Evolutionary conservation across 768 basidiomycete species (phyloP), one percentile per base, ranked within the genome.

Genomic region (Leucocoprinus leucothites): DNA sequence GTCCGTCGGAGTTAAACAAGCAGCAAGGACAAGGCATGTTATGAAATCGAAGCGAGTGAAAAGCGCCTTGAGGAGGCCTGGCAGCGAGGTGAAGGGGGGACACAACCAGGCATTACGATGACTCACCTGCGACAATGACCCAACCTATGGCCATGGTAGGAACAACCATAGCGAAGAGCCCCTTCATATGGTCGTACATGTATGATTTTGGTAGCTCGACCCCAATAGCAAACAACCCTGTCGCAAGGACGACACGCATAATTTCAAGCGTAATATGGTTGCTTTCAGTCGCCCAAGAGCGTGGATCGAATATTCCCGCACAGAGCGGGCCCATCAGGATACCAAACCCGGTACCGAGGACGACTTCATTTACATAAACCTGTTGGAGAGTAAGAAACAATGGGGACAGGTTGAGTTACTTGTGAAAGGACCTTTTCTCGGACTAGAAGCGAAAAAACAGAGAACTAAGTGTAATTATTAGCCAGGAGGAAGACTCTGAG

Each of bases 211-310:
- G 95, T 34, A 98, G 75, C 68, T 99, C 96, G 24, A 96, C 92
- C 1, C 96, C 96, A 26, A 98, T 92, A 4, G 95, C 91, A 63
- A 99, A 99, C 1, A 98, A 82, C 22, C 93, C 92, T 1, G 90
- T 87, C 2, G 88, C 95, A 45, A 99, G 88, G 48, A 97, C 89
- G 31, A 97, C 70, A 8, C 94, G 80, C 73, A 87, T 94, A 18
- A 96, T 72, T 69, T 96, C 94, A n/a, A 72, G 69, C 1, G 95
- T 98, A 54, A 99, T 82, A 3, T 72, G 67, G 63, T 81, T 77
- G 38, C 74, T 63, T 11, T 69, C 62, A 3, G 65, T 26, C 21
- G 79, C 80, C 94, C 94, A 97, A 2, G 76, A 74, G 2, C 87
- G 78, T 5, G 94, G 94, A 61, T 93, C 72, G 68, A 95, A 91